Evolutionary conservation across 2,329 filamentous ascomycete species (phyloP), one percentile per base, ranked within the genome.

Genomic region (Penicillium sp.): DNA sequence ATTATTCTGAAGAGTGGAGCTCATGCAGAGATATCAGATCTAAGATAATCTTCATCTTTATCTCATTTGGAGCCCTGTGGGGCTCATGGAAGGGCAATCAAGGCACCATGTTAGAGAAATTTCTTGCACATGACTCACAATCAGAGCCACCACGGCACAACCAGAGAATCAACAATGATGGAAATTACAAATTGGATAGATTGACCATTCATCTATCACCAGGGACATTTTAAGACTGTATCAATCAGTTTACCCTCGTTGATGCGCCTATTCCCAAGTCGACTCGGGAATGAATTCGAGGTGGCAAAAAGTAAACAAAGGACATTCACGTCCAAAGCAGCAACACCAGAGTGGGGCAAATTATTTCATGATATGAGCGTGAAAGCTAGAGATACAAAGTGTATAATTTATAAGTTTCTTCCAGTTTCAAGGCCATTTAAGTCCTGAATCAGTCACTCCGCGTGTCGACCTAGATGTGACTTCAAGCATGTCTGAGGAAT

Each of bases 201-300:
- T 9, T 24, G 26, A 35, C 13, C 35, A 40, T 17, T 40, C 9
- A 4, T 38, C 35, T 17, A 40, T 15, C 6, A 4, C 4, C 15
- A 4, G 10, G 10, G 0, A 5, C 19, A 37, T 17, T 28, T 40
- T 53, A 3, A n/a, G 3, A 10, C 2, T 10, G 7, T n/a, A 4
- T 8, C 2, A 37, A 15, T 8, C 19, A 40, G 17, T 15, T 37
- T 24, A 15, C 9, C 22, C 10, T 22, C 5, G 6, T 17, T 53
- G 51, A 12, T 17, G 35, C 35, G 35, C 33, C 51, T 53, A 53
- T 53, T 10, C 51, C 35, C 51, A 53, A 40, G n/a, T 53, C 33
- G 22, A 53, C 33, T 40, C 13, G 22, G 19, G 15, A 3, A 17
- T 26, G 7, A 38, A 22, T 5, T 2, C 15, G n/a, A 19, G 19